Evolutionary conservation across 768 basidiomycete genomes (phyloP).

Genomic region (Lactifluus subvellereus): DNA sequence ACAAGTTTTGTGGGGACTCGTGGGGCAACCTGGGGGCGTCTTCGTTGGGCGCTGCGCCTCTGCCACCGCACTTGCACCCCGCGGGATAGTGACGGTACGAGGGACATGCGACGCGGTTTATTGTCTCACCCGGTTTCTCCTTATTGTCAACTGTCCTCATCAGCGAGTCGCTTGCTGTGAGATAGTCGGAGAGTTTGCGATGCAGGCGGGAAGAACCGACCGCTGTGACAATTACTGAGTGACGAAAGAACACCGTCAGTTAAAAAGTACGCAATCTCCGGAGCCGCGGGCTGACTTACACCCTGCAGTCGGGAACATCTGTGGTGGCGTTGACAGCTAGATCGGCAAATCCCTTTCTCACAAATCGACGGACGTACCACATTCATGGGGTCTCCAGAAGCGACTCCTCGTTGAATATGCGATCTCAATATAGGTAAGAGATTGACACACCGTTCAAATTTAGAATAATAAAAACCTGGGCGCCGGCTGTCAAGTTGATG

Average conservation of each 20-base stretch:
- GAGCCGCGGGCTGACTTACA: not conserved
- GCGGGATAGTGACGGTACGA: not conserved
- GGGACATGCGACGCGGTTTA: not conserved
- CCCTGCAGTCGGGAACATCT: conserved; percentile 1
- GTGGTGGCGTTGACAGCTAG: not conserved
- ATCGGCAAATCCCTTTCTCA: not conserved
- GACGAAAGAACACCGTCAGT: not conserved
- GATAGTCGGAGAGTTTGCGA: not conserved
- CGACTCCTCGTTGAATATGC: not conserved
- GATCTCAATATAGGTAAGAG: not conserved
- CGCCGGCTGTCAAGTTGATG: not conserved
- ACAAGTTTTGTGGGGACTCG: not conserved
- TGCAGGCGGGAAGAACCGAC: not conserved
- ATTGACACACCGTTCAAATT: conserved; percentile 2
- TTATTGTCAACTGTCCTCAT: not conserved
- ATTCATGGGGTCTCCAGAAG: not conserved
- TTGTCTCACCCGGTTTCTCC: not conserved
- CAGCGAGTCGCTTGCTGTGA: not conserved
- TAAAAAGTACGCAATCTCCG: not conserved
- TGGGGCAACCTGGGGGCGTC: not conserved
- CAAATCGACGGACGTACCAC: not conserved
- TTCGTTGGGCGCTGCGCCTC: not conserved
- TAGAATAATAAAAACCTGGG: conserved; percentile 2
- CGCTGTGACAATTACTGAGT: not conserved
- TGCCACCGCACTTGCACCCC: not conserved